Percentiles rank a stretch among this genome's conserved stretches.
phyloP scores from a whole-genome alignment of 2,329 filamentous ascomycete genomes.

The Microcera coccophila region DNA sequence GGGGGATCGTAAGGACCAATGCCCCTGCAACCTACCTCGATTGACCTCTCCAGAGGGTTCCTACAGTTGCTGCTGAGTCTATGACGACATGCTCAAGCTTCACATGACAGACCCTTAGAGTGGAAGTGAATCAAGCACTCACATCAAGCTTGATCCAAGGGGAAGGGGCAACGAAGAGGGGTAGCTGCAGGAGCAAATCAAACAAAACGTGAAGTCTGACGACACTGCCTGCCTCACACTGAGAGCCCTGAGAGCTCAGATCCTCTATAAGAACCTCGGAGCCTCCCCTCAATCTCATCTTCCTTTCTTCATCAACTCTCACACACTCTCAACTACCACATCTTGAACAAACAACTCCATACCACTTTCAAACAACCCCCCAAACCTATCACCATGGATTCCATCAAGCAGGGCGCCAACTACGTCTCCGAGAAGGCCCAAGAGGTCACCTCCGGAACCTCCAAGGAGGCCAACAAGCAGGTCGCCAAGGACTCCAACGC shows the following conservation, averaged over 20 bases:
- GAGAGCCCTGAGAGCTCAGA: too few relatives aligned
- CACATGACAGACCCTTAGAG: conserved; percentile 1
- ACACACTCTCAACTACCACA: conserved; percentile 17
- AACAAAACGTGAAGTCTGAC: too few relatives aligned
- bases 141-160: too few relatives aligned
- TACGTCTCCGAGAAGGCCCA: conserved; percentile 61
- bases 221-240: too few relatives aligned
- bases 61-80: background rate
- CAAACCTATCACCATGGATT: conserved; percentile 43
- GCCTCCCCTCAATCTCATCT: conserved; percentile 1
- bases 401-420: conserved; percentile 60
- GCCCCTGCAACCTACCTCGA: background rate
- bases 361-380: conserved; percentile 11
- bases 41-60: background rate
- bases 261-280: conserved; percentile 20
- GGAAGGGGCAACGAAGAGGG: too few relatives aligned
- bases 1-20: background rate
- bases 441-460: conserved; percentile 51
- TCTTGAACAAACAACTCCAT: conserved; percentile 5
- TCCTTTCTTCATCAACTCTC: conserved; percentile 13
- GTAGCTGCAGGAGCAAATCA: too few relatives aligned
- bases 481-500: conserved; percentile 60
- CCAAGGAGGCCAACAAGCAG: conserved; percentile 68
- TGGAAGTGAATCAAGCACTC: background rate
- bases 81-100: conserved; percentile 4